Evolutionary conservation across 768 basidiomycete species (phyloP).

Genomic region (Daedalea quercina): DNA sequence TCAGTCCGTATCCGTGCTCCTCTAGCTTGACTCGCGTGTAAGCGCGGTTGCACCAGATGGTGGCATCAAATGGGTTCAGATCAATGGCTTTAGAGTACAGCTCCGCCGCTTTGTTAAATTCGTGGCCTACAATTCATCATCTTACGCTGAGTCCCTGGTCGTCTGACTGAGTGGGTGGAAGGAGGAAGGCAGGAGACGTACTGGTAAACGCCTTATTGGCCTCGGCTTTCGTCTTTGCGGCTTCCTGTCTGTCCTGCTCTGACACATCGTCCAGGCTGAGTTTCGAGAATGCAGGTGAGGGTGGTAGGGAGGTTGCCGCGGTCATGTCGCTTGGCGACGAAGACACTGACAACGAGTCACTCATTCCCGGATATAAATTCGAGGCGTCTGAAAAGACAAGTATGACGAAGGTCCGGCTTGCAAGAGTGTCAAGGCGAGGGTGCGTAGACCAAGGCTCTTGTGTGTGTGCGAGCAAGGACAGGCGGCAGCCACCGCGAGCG

Average conservation of each 20-base stretch:
- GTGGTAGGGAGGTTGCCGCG: constrained; percentile 44
- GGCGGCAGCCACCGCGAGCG: not conserved
- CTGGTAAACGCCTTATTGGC: constrained; percentile 87
- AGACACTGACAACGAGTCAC: constrained; percentile 26
- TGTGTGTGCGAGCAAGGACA: not conserved
- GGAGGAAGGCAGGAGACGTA: constrained; percentile 26
- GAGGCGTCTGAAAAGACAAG: too few relatives aligned
- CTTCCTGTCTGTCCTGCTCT: constrained; percentile 62
- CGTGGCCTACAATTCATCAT: constrained; percentile 40
- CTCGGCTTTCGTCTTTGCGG: constrained; percentile 66
- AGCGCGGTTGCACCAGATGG: constrained; percentile 92
- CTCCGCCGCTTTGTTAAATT: constrained; percentile 68
- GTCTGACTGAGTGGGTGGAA: not conserved
- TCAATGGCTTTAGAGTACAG: constrained; percentile 84
- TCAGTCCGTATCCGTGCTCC: constrained; percentile 87
- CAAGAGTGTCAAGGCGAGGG: not conserved
- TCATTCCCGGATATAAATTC: constrained; percentile 16
- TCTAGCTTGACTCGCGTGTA: constrained; percentile 90
- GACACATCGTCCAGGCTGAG: constrained; percentile 54
- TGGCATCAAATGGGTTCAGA: constrained; percentile 82
- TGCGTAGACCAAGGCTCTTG: not conserved
- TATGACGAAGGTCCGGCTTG: too few relatives aligned
- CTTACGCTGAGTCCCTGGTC: not conserved
- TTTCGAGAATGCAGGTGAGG: constrained; percentile 52
- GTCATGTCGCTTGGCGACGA: constrained; percentile 43